Percentiles rank a stretch among this genome's conserved stretches.
These are phyloP conservation scores for Cordyceps pruinosa DNA, from an alignment of 2,329 filamentous ascomycete species.

Conservation along the genomic window DNA sequence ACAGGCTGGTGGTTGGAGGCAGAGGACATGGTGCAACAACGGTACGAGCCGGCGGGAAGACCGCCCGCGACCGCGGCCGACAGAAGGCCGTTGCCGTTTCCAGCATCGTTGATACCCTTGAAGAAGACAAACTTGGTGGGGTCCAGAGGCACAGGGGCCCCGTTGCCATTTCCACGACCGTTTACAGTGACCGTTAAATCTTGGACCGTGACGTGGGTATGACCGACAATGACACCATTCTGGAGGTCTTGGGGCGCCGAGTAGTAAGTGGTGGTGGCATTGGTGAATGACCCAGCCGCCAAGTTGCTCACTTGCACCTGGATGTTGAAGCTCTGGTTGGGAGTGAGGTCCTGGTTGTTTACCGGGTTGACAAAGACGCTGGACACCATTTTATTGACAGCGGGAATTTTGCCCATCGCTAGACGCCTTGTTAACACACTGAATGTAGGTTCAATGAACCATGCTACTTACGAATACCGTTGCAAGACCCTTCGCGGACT, in stretches of 20 bases:
- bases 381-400: conserved; percentile 50
- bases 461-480: conserved; percentile 48
- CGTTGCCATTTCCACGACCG: too few relatives aligned
- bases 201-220: conserved; percentile 55
- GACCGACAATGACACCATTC: conserved; percentile 46
- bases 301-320: conserved; percentile 47
- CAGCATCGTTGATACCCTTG: conserved; percentile 59
- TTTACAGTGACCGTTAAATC: too few relatives aligned
- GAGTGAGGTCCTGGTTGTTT: conserved; percentile 41
- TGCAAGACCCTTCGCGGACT: conserved; percentile 53
- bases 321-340: conserved; percentile 45
- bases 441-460: background rate
- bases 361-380: conserved; percentile 46
- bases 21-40: conserved; percentile 56
- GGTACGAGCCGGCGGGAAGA: conserved; percentile 56
- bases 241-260: conserved; percentile 48
- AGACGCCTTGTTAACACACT: conserved; percentile 7
- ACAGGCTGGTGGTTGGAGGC: conserved; percentile 62
- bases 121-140: conserved; percentile 53
- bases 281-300: conserved; percentile 52
- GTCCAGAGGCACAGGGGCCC: too few relatives aligned
- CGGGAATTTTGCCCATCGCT: conserved; percentile 56
- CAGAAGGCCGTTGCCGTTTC: conserved; percentile 48
- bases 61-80: conserved; percentile 48
- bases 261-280: conserved; percentile 54